Conservation (phyloP, 352 stramenopile genomes). For the Phytophthora syringae region DNA sequence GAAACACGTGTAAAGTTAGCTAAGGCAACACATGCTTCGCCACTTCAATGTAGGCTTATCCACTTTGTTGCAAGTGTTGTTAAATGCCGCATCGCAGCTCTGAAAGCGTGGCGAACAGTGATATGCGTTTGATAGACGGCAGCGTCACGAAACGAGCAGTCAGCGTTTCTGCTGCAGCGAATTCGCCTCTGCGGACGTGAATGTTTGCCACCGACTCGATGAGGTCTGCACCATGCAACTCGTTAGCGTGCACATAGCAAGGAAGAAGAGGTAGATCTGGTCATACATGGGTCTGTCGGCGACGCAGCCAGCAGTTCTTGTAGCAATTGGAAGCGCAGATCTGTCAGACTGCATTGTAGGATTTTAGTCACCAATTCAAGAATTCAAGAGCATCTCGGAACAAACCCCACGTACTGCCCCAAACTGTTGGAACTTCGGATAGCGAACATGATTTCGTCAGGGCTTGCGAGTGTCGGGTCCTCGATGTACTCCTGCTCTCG, state of each 20-base stretch:
- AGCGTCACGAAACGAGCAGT: slow-evolving; percentile 42
- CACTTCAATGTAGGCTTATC: slow-evolving; percentile 1
- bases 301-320: slow-evolving; percentile 40
- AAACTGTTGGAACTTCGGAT: slow-evolving; percentile 46
- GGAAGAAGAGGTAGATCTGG: background rate
- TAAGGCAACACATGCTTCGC: background rate
- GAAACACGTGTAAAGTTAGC: too few species aligned
- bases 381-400: background rate
- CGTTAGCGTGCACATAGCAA: background rate
- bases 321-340: slow-evolving; percentile 51
- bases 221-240: slow-evolving; percentile 31
- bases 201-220: slow-evolving; percentile 55
- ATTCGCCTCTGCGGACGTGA: slow-evolving; percentile 48
- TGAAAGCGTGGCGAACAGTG: slow-evolving; percentile 40
- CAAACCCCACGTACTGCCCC: slow-evolving; percentile 41
- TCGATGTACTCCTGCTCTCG: slow-evolving; percentile 56
- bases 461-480: slow-evolving; percentile 40
- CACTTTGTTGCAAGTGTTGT: background rate
- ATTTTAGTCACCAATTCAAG: slow-evolving; percentile 6
- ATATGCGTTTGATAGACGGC: slow-evolving; percentile 34
- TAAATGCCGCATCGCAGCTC: slow-evolving; percentile 36
- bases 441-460: slow-evolving; percentile 37
- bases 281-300: slow-evolving; percentile 46
- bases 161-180: slow-evolving; percentile 35
- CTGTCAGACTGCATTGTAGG: slow-evolving; percentile 33